Conservation (phyloP, 2,329 filamentous ascomycete species). For the Dothiorella sarmentorum region DNA sequence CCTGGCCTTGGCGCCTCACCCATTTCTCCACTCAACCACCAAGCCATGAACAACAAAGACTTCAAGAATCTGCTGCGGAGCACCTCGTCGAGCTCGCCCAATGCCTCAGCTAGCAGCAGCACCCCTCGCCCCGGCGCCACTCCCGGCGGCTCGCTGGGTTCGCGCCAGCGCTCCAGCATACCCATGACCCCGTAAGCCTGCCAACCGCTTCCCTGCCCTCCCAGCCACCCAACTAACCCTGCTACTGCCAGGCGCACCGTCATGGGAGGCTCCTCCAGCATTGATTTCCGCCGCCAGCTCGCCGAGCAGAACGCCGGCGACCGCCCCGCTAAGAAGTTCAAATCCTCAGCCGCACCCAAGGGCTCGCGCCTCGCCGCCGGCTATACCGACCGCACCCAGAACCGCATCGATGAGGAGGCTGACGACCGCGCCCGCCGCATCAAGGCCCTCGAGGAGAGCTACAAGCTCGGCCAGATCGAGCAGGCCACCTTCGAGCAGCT, state of each 20-base stretch:
- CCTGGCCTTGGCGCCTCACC: not conserved
- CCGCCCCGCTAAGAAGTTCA: conserved; percentile 64
- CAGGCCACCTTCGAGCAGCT: conserved; percentile 72
- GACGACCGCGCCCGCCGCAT: conserved; percentile 63
- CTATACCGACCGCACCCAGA: conserved; percentile 77
- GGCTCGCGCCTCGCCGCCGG: conserved; percentile 75
- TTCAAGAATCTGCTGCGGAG: conserved; percentile 77
- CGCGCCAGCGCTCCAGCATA: conserved; percentile 73
- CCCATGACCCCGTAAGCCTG: conserved; percentile 84
- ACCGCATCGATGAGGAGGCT: conserved; percentile 52
- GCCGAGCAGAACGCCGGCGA: conserved; percentile 58
- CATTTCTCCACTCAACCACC: not conserved
- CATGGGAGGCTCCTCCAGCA: conserved; percentile 47
- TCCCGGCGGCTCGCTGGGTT: conserved; percentile 60
- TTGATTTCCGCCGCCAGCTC: conserved; percentile 80
- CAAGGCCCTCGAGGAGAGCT: conserved; percentile 73
- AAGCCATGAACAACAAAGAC: conserved; percentile 89
- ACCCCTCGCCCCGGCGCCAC: conserved; percentile 24
- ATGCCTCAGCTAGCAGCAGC: conserved; percentile 25
- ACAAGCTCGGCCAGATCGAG: conserved; percentile 82
- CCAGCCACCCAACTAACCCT: not conserved
- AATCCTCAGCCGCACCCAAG: conserved; percentile 71
- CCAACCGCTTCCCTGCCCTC: not conserved
- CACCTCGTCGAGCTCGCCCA: conserved; percentile 40
- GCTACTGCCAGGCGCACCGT: conserved; percentile 61